phyloP scores from a whole-genome alignment of 2,329 filamentous ascomycete species.

The Trichophaea hybrida region DNA sequence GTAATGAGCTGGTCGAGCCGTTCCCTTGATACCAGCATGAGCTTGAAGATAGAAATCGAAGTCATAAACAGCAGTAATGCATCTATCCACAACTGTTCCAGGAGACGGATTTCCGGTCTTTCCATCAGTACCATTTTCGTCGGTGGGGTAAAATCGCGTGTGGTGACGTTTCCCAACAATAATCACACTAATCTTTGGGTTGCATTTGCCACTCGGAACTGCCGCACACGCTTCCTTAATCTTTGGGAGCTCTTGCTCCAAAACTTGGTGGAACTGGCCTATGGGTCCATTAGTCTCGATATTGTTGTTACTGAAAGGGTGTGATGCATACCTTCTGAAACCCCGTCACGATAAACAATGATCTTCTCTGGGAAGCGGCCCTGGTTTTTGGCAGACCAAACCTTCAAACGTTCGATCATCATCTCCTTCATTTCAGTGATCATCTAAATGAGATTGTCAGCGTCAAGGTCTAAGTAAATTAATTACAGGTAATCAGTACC shows the following conservation, averaged over 20 bases:
- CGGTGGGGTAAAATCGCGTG: slow-evolving; percentile 69
- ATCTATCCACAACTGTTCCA: slow-evolving; percentile 75
- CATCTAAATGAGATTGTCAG: slow-evolving; percentile 36
- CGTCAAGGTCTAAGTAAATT: no score
- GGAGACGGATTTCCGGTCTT: slow-evolving; percentile 47
- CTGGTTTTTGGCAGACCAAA: slow-evolving; percentile 49
- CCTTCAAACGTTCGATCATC: slow-evolving; percentile 42
- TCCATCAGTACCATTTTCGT: slow-evolving; percentile 37
- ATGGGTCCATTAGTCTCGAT: neutral
- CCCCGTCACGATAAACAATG: slow-evolving; percentile 75
- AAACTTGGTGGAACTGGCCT: slow-evolving; percentile 56
- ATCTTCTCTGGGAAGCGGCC: slow-evolving; percentile 53
- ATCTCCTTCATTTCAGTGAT: slow-evolving; percentile 43
- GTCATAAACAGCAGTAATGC: slow-evolving; percentile 57
- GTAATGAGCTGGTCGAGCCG: slow-evolving; percentile 73
- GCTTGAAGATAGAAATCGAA: slow-evolving; percentile 84
- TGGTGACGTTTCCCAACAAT: slow-evolving; percentile 83
- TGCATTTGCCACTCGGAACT: slow-evolving; percentile 33
- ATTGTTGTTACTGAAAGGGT: neutral
- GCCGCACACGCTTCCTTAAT: slow-evolving; percentile 44
- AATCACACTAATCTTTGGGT: slow-evolving; percentile 56
- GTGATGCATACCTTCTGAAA: slow-evolving; percentile 48
- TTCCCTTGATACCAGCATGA: slow-evolving; percentile 68
- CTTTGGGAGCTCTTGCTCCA: slow-evolving; percentile 52
- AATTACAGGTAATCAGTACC: neutral